These are phyloP conservation scores for Amanita molliuscula DNA, from an alignment of 768 basidiomycete species.

Conservation along the genomic window DNA sequence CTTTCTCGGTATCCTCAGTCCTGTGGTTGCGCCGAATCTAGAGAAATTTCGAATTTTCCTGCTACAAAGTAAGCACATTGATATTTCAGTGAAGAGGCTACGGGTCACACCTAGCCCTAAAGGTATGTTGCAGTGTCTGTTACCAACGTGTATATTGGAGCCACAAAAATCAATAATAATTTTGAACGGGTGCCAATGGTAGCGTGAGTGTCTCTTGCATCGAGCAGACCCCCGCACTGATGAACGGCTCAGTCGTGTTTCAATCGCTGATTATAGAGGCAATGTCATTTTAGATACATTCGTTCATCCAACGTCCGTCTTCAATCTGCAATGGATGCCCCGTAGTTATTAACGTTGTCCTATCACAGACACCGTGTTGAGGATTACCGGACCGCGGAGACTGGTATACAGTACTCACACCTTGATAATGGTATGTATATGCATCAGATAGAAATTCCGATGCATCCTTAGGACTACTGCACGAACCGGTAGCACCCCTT, in stretches of 20 bases:
- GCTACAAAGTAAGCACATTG: conserved; percentile 5
- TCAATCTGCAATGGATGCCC: neutral
- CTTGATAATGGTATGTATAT: conserved; percentile 28
- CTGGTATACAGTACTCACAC: conserved; percentile 30
- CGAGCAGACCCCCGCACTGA: neutral
- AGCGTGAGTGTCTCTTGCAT: conserved; percentile 27
- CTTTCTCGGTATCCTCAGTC: conserved; percentile 3
- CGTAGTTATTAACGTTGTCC: neutral
- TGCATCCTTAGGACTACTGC: neutral
- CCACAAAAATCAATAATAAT: conserved; percentile 14
- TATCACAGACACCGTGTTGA: conserved; percentile 32
- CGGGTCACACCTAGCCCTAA: conserved; percentile 1
- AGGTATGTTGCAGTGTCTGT: conserved; percentile 40
- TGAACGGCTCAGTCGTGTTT: conserved; percentile 31
- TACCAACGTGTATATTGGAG: conserved; percentile 32
- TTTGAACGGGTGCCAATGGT: conserved; percentile 36
- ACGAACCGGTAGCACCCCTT: conserved; percentile 26
- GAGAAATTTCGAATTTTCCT: conserved; percentile 5
- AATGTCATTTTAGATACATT: conserved; percentile 34
- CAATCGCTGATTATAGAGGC: conserved; percentile 39
- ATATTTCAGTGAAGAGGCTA: neutral
- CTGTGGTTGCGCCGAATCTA: conserved; percentile 2
- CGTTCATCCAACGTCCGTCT: conserved; percentile 43
- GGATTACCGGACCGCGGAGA: conserved; percentile 35
- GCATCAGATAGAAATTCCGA: neutral